Evolutionary conservation across 257 asterid genomes (phyloP).

Genomic region (Buddleja alternifolia): DNA sequence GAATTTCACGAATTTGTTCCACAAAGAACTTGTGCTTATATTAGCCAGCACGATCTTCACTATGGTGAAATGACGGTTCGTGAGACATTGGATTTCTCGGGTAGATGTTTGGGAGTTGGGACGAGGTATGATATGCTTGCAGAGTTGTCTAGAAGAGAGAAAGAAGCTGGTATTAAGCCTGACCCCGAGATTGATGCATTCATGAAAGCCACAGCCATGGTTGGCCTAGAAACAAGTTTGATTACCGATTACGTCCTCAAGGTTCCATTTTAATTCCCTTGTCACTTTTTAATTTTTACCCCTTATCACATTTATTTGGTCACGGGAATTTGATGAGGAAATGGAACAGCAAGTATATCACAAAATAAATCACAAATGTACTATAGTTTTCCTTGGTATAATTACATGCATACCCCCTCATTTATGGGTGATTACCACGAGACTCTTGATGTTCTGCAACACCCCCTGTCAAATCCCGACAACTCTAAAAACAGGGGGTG

Average conservation of each 20-base stretch:
- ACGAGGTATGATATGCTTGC: slow-evolving; percentile 59
- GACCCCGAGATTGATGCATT: slow-evolving; percentile 73
- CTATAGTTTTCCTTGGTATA: too few relatives aligned
- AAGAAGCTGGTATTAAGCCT: slow-evolving; percentile 60
- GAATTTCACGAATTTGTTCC: slow-evolving; percentile 65
- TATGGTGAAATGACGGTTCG: slow-evolving; percentile 78
- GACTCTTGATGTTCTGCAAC: too few relatives aligned
- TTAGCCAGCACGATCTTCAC: slow-evolving; percentile 73
- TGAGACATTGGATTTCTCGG: slow-evolving; percentile 68
- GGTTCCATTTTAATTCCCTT: slow-evolving; percentile 36
- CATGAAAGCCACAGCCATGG: slow-evolving; percentile 67
- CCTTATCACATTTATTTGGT: too few relatives aligned
- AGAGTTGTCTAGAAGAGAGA: slow-evolving; percentile 68
- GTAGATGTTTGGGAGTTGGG: slow-evolving; percentile 73
- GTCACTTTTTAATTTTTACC: neutral
- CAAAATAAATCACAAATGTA: too few relatives aligned
- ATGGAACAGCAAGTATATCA: too few relatives aligned
- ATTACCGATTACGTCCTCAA: slow-evolving; percentile 68
- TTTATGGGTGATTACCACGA: too few relatives aligned
- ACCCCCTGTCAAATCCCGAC: too few relatives aligned
- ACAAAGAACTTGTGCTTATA: slow-evolving; percentile 70
- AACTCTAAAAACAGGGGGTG: too few relatives aligned
- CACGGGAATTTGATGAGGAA: too few relatives aligned
- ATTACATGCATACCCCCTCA: too few relatives aligned
- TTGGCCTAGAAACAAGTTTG: slow-evolving; percentile 59